phyloP scores from a whole-genome alignment of 2,329 filamentous ascomycete species.

The Orbilia brochopaga region DNA sequence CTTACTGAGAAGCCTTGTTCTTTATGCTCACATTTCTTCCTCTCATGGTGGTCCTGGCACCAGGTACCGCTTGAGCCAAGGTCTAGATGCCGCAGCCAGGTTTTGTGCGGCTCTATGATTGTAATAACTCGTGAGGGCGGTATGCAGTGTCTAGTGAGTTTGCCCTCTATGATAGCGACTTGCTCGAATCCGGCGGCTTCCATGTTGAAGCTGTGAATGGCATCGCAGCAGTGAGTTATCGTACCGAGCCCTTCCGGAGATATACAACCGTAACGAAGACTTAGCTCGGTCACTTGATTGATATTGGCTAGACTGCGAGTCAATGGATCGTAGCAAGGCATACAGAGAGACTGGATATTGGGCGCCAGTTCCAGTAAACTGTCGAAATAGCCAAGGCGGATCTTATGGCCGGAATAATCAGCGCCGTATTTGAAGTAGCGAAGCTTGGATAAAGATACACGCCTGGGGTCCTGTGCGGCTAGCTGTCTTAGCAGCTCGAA shows the following conservation, averaged over 20 bases:
- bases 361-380: slow-evolving; percentile 23
- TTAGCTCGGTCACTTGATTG: slow-evolving; percentile 19
- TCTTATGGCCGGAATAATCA: neutral
- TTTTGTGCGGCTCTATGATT: slow-evolving; percentile 16
- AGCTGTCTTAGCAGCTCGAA: slow-evolving; percentile 24
- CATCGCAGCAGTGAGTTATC: slow-evolving; percentile 16
- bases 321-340: slow-evolving; percentile 18
- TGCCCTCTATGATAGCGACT: no score
- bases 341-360: slow-evolving; percentile 10
- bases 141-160: slow-evolving; percentile 7
- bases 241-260: slow-evolving; percentile 3
- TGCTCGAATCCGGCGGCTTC: slow-evolving; percentile 20
- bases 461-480: slow-evolving; percentile 1
- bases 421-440: slow-evolving; percentile 13
- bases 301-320: slow-evolving; percentile 11
- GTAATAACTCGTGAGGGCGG: slow-evolving; percentile 10
- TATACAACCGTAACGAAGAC: slow-evolving; percentile 8
- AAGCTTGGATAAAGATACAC: slow-evolving; percentile 11
- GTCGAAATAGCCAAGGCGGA: slow-evolving; percentile 22
- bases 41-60: slow-evolving; percentile 1
- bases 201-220: no score
- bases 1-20: no score
- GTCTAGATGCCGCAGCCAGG: slow-evolving; percentile 15
- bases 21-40: neutral
- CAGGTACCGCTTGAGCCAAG: slow-evolving; percentile 10